These are phyloP conservation scores for Cryphonectria japonica DNA, from an alignment of 2,329 filamentous ascomycete genomes.

Conservation along the genomic window DNA sequence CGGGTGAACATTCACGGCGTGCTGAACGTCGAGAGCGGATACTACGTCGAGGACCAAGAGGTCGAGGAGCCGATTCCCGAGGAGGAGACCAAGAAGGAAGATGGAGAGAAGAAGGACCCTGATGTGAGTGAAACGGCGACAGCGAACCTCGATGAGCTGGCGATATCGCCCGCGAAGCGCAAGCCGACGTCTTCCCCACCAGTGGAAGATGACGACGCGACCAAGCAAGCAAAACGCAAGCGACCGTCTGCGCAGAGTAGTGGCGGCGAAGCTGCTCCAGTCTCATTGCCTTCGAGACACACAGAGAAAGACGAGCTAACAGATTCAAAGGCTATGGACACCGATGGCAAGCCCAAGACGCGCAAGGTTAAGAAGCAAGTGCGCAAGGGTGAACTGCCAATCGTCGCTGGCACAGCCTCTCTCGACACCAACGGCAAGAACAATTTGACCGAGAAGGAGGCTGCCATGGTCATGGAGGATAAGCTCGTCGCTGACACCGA, in stretches of 20 bases:
- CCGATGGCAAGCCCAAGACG: conserved; percentile 76
- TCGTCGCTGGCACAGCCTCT: conserved; percentile 80
- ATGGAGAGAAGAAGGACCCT: conserved; percentile 65
- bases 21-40: conserved; percentile 93
- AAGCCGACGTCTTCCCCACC: conserved; percentile 23
- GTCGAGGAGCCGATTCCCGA: conserved; percentile 90
- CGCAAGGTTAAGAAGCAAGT: conserved; percentile 99
- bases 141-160: conserved; percentile 3
- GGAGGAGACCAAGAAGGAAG: conserved; percentile 55
- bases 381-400: conserved; percentile 91
- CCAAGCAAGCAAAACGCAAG: conserved; percentile 22
- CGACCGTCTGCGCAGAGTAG: conserved; percentile 14
- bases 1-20: conserved; percentile 95
- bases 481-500: conserved; percentile 98
- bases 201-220: conserved; percentile 13
- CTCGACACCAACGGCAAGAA: conserved; percentile 72
- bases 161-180: conserved; percentile 16
- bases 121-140: conserved; percentile 64
- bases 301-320: conserved; percentile 25
- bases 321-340: conserved; percentile 75
- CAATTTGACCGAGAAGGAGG: conserved; percentile 77
- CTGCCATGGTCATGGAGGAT: conserved; percentile 93
- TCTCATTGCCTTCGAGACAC: conserved; percentile 4
- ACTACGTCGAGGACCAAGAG: conserved; percentile 97
- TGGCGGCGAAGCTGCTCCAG: conserved; percentile 13